Evolutionary conservation across 2,329 filamentous ascomycete genomes (phyloP), one percentile per base, ranked within the genome.

Genomic region (Microdochium paspali): DNA sequence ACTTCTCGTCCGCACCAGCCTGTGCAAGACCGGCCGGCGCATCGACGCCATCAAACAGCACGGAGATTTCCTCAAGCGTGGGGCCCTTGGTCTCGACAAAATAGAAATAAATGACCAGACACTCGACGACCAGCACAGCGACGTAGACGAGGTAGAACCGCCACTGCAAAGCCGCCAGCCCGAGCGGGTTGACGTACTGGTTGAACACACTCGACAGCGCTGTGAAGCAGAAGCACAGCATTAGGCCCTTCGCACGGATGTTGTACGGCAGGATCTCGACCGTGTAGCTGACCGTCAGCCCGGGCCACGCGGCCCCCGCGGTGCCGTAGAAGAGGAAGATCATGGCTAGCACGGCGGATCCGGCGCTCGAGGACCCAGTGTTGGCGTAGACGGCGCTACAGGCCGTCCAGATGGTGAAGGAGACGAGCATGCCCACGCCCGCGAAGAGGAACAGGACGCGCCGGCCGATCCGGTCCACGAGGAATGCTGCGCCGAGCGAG

Each of bases 371-470:
- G 35, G 56, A 59, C n/a, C 58, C 54, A 15, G 50, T 56, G 24
- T 61, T 53, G 21, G 59, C 59, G 49, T 64, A 69, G 12, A 61
- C 52, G 7, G 57, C 68, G 10, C 60, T 66, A 45, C 66, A 62
- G 30, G 63, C 66, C 0, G 69, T 71, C 53, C 69, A 64, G 45
- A 70, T 53, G 23, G 67, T 60, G 53, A 70, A 73, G 2, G 62
- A 61, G 24, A 63, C 50, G 4, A 73, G 50, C 71, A 75, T 74
- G 10, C 68, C 66, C 12, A 52, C 54, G 10, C 64, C 65, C 6
- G 66, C 67, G 4, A 62, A 51, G 5, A 73, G 53, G 58, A 69
- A 73, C 2, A 74, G 62, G 31, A 61, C 61, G 5, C 70, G 63
- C 3, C 72, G 66, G 10, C 70, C 68, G 2, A 70, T 57, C 15